A percentile compares a stretch with the other conserved stretches of the same genome.
Conservation (phyloP, 306 rosid genomes). For the Clitoria ternatea region DNA sequence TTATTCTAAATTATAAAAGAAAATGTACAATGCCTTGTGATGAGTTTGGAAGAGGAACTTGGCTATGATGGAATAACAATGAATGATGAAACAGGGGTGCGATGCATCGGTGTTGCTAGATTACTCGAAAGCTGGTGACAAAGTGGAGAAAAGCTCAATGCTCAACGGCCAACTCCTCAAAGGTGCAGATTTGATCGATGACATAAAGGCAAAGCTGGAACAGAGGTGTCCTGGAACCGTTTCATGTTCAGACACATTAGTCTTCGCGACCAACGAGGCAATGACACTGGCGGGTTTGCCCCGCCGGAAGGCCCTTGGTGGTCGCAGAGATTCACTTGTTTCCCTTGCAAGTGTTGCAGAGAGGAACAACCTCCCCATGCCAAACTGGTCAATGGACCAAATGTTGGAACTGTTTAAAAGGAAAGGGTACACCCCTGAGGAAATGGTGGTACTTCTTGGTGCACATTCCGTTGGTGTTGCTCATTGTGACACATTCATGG, state of each 20-base stretch:
- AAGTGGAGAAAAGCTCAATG: conserved; percentile 49
- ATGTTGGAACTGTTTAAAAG: conserved; percentile 19
- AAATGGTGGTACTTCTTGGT: conserved; percentile 49
- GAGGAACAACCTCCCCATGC: conserved; percentile 31
- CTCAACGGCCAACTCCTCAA: conserved; percentile 35
- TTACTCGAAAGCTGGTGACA: conserved; percentile 10
- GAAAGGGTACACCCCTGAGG: conserved; percentile 43
- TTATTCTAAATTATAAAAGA: no score
- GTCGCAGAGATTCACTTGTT: conserved; percentile 46
- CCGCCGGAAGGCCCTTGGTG: neutral
- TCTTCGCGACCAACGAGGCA: conserved; percentile 44
- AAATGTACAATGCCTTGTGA: no score
- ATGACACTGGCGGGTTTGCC: conserved; percentile 32
- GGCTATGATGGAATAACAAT: neutral
- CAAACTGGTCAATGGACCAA: conserved; percentile 15
- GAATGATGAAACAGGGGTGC: conserved; percentile 58
- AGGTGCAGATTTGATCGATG: conserved; percentile 52
- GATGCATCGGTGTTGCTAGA: conserved; percentile 77
- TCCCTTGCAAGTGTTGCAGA: conserved; percentile 38
- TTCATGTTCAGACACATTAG: conserved; percentile 61
- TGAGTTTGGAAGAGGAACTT: neutral
- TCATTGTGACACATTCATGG: conserved; percentile 36
- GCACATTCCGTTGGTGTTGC: conserved; percentile 60
- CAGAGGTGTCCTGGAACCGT: conserved; percentile 45
- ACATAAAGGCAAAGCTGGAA: conserved; percentile 52